Evolutionary conservation across 495 filamentous ascomycete genomes (phyloP).

Genomic region (Diplogelasinospora grovesii): DNA sequence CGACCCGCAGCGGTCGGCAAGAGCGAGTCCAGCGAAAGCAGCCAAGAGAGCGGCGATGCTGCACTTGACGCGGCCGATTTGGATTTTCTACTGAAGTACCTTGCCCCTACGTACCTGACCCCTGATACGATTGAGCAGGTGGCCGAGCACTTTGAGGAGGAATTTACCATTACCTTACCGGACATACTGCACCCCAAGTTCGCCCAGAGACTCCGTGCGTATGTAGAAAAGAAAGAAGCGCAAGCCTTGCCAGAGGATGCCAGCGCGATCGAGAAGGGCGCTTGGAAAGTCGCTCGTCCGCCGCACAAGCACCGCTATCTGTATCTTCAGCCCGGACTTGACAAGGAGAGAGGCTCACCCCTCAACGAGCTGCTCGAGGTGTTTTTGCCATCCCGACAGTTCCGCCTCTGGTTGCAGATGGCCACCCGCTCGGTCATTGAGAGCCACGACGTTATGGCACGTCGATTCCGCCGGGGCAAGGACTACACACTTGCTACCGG

Average conservation of each 20-base stretch:
- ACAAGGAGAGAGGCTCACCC: slow-evolving; percentile 40
- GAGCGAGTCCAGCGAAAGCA: slow-evolving; percentile 29
- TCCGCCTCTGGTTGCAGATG: slow-evolving; percentile 80
- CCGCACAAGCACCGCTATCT: slow-evolving; percentile 94
- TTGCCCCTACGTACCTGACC: slow-evolving; percentile 85
- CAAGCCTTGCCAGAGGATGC: slow-evolving; percentile 37
- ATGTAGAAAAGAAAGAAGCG: slow-evolving; percentile 60
- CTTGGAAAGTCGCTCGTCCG: slow-evolving; percentile 73
- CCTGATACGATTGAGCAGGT: slow-evolving; percentile 86
- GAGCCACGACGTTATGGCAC: slow-evolving; percentile 62
- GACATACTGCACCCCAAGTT: slow-evolving; percentile 74
- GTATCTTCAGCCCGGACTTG: slow-evolving; percentile 54
- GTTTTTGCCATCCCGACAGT: slow-evolving; percentile 77
- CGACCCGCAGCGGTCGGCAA: slow-evolving; percentile 47
- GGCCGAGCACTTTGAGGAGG: slow-evolving; percentile 66
- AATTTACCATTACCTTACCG: slow-evolving; percentile 74
- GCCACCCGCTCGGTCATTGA: slow-evolving; percentile 66
- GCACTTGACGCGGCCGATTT: slow-evolving; percentile 64
- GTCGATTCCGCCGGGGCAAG: slow-evolving; percentile 75
- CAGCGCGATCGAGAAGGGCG: slow-evolving; percentile 51
- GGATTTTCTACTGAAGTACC: slow-evolving; percentile 80
- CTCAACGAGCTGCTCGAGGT: slow-evolving; percentile 69
- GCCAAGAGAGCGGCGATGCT: slow-evolving; percentile 42
- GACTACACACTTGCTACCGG: slow-evolving; percentile 91
- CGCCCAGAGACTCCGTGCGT: slow-evolving; percentile 55